These are phyloP conservation scores for Hordeum vulgare DNA, from an alignment of 176 grass and related monocot genomes.

Conservation along the genomic window MorexV3_pseudomolecules_assembly NC_058522.1:411035105-411035604, in stretches of 20 bases:
- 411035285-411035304: not conserved
- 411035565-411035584: not conserved
- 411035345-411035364: constrained; percentile 20
- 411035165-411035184: not conserved
- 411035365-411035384: not conserved
- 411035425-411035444: not conserved
- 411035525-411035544: not conserved
- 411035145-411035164: not conserved
- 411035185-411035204: not conserved
- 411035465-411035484: not conserved
- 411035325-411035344: not conserved
- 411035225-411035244: not conserved
- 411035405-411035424: not conserved
- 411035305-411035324: constrained; percentile 13
- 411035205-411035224: not conserved
- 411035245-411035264: not conserved
- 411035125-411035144: not conserved
- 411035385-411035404: not conserved
- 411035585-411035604: constrained; percentile 7
- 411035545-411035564: not conserved
- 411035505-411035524: constrained; percentile 5
- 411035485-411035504: not conserved
- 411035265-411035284: not conserved
- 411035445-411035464: not conserved
- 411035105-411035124: not conserved